Evolutionary conservation across 805 yeast species (phyloP), one percentile per base, ranked within the genome.

Genomic region (Metschnikowia borealis): DNA sequence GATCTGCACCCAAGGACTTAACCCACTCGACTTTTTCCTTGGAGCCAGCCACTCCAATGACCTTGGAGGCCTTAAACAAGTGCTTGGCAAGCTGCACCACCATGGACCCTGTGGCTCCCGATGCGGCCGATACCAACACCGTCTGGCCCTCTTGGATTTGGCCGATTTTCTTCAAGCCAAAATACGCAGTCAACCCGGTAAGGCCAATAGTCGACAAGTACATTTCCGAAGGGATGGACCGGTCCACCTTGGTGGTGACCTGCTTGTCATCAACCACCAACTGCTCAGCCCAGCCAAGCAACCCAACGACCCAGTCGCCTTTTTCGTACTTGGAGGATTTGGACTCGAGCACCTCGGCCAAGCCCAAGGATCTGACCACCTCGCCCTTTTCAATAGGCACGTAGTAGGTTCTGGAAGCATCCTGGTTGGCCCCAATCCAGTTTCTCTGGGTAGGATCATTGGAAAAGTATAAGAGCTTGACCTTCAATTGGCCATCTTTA

Each of bases 91-190:
- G 61, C 62, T 83, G 87, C 18, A 82, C 78, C 44, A 72, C 78
- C 44, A 75, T 66, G 23, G 81, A 74, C 13, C 89, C 89, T n/a
- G 84, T 84, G n/a, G 87, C 87, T 53, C 89, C 89, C 7, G 84
- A 77, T 11, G 89, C 89, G 50, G 87, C 88, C 18, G 84, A 78
- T 41, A 84, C 69, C 41, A 82, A 65, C 55, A 80, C 70, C 6
- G 74, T 69, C 59, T 82, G 81, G 21, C 72, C 73, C 18, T 67
- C 65, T 54, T 64, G 56, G 49, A 81, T 63, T 41, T 73, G 65
- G 18, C 82, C 83, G 49, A 80, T 73, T 37, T 74, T 73, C 52
- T 62, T 66, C 49, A 82, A 71, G 13, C 83, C 83, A 54, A 77
- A 68, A 67, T 80, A 83, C 0, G 88, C 86, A 29, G 89, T 83